Conservation (phyloP, 805 yeast genomes). For the Lachancea fermentati region DNA sequence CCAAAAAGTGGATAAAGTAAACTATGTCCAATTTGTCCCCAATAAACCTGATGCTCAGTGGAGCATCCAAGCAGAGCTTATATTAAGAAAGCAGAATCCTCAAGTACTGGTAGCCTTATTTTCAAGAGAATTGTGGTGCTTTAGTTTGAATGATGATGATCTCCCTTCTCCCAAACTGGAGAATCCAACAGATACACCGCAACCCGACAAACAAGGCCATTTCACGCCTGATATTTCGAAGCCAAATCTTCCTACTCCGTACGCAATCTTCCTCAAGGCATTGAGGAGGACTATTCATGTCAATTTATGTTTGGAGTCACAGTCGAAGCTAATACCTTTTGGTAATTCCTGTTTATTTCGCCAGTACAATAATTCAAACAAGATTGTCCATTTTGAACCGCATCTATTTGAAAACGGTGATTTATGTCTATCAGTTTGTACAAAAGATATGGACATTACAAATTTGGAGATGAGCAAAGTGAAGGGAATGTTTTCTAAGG, state of each 20-base stretch:
- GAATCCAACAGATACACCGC: slow-evolving; percentile 7
- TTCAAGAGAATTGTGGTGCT: slow-evolving; percentile 41
- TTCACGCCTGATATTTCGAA: slow-evolving; percentile 33
- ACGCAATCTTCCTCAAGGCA: slow-evolving; percentile 46
- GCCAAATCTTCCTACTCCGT: slow-evolving; percentile 36
- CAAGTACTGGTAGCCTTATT: slow-evolving; percentile 35
- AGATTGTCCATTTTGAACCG: slow-evolving; percentile 42
- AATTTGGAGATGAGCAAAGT: slow-evolving; percentile 28
- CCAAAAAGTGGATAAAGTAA: slow-evolving; percentile 26
- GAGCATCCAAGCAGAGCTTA: slow-evolving; percentile 38
- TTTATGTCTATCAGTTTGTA: slow-evolving; percentile 33
- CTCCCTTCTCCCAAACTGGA: slow-evolving; percentile 27
- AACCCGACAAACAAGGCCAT: slow-evolving; percentile 30
- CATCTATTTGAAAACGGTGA: slow-evolving; percentile 43
- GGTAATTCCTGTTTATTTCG: slow-evolving; percentile 41
- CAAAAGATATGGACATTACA: slow-evolving; percentile 30
- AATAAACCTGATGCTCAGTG: slow-evolving; percentile 36
- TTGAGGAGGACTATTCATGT: slow-evolving; percentile 38
- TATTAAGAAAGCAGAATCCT: slow-evolving; percentile 32
- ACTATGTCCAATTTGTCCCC: slow-evolving; percentile 31
- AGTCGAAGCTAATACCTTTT: slow-evolving; percentile 41
- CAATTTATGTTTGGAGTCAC: slow-evolving; percentile 29
- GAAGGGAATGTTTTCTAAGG: slow-evolving; percentile 21
- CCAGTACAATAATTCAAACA: slow-evolving; percentile 19
- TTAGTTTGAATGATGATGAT: slow-evolving; percentile 37